Evolutionary conservation across 1,284 basidiomycete species (phyloP).

Genomic region (Tylopilus sp.): DNA sequence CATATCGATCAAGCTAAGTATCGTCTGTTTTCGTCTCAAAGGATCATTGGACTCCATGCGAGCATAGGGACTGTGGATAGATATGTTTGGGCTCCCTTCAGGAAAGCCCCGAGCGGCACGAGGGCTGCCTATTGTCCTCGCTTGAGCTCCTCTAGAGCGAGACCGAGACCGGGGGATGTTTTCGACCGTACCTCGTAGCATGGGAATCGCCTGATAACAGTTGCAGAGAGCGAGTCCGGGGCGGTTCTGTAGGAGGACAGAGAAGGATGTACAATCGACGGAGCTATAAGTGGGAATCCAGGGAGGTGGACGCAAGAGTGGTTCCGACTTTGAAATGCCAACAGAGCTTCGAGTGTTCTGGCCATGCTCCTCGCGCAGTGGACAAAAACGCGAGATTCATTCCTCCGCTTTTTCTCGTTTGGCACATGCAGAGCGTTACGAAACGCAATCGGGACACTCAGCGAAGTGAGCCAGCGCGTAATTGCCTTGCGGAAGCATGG

Average conservation of each 20-base stretch:
- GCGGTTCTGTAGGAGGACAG: constrained; percentile 24
- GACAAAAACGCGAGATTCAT: constrained; percentile 40
- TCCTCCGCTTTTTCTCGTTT: constrained; percentile 32
- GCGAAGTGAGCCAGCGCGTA: constrained; percentile 40
- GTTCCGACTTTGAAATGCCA: constrained; percentile 38
- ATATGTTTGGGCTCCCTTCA: constrained; percentile 31
- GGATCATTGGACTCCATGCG: constrained; percentile 31
- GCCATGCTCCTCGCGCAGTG: constrained; percentile 38
- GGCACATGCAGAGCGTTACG: constrained; percentile 35
- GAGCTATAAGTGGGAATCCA: constrained; percentile 34
- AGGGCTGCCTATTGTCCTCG: constrained; percentile 24
- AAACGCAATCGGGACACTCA: constrained; percentile 35
- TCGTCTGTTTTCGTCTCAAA: constrained; percentile 55
- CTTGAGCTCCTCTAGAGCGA: constrained; percentile 31
- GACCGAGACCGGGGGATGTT: constrained; percentile 29
- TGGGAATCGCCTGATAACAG: constrained; percentile 27
- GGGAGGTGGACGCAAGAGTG: constrained; percentile 26
- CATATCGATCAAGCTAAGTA: constrained; percentile 63
- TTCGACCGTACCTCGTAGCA: constrained; percentile 37
- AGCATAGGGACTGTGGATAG: constrained; percentile 32
- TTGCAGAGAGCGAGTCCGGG: constrained; percentile 22
- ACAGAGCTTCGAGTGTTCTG: constrained; percentile 37
- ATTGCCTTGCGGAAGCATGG: constrained; percentile 37
- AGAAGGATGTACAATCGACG: constrained; percentile 17
- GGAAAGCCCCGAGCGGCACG: constrained; percentile 31